phyloP scores from a whole-genome alignment of 768 basidiomycete genomes.

The Kwoniella heveanensis region DNA sequence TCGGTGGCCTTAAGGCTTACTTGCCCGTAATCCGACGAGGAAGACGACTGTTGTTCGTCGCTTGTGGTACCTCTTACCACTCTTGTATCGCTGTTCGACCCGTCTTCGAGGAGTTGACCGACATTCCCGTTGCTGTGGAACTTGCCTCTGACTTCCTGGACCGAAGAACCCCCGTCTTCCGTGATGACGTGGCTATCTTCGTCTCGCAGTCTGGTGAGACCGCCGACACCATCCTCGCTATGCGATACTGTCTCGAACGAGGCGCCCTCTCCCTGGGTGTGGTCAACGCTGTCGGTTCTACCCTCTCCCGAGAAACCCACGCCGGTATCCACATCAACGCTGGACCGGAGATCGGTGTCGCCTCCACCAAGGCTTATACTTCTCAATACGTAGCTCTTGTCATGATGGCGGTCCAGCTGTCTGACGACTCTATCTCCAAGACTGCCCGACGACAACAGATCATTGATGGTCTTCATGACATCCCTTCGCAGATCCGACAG shows the following conservation, averaged over 20 bases:
- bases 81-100: conserved; percentile 94
- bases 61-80: conserved; percentile 98
- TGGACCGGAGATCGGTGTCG: conserved; percentile 92
- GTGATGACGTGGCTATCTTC: conserved; percentile 96
- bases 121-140: conserved; percentile 96
- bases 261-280: conserved; percentile 96
- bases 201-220: conserved; percentile 98
- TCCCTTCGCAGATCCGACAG: conserved; percentile 83
- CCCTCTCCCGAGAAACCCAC: conserved; percentile 95
- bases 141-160: conserved; percentile 98
- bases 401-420: conserved; percentile 98
- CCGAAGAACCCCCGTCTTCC: conserved; percentile 98
- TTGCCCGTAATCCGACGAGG: conserved; percentile 93
- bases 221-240: conserved; percentile 92
- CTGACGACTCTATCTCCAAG: conserved; percentile 94
- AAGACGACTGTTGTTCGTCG: conserved; percentile 90
- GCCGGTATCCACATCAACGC: conserved; percentile 99
- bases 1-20: conserved; percentile 93
- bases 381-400: conserved; percentile 97
- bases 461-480: conserved; percentile 86
- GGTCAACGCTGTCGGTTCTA: conserved; percentile 97
- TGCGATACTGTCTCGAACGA: conserved; percentile 94
- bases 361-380: conserved; percentile 99
- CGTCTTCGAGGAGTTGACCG: conserved; percentile 97
- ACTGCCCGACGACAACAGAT: conserved; percentile 86